Evolutionary conservation across 108 stramenopile species (phyloP).

Genomic region (Skeletonema marinoi): DNA sequence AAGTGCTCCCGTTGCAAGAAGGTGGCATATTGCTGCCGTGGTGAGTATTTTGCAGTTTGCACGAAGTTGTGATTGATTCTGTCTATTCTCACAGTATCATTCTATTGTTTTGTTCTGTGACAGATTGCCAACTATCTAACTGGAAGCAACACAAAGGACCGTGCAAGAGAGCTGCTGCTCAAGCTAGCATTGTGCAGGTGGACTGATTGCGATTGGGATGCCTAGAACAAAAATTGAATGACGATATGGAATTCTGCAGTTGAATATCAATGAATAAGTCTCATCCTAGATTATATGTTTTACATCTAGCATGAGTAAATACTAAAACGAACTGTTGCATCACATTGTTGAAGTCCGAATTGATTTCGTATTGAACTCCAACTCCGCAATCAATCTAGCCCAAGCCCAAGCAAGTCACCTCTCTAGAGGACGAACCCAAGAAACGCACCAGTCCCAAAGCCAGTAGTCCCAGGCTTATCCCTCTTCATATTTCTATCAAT

Average conservation of each 20-base stretch:
- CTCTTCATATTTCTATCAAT: constrained; percentile 17
- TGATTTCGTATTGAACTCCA: background rate
- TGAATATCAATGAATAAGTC: background rate
- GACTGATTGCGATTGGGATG: too few species aligned
- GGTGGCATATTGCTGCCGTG: background rate
- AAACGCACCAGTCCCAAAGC: constrained; percentile 36
- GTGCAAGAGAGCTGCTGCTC: background rate
- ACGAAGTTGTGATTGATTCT: background rate
- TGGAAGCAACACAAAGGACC: constrained; percentile 7
- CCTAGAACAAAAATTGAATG: too few species aligned
- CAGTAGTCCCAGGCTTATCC: constrained; percentile 35
- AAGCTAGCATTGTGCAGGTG: background rate
- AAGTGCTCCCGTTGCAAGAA: constrained; percentile 3
- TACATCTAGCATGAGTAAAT: background rate
- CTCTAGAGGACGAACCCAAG: constrained; percentile 18
- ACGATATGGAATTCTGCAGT: background rate
- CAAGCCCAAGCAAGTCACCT: background rate
- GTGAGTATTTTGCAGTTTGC: background rate
- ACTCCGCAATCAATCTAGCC: background rate
- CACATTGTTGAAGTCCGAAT: background rate
- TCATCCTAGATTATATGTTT: background rate
- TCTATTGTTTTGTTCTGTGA: background rate
- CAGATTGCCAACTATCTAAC: constrained; percentile 5
- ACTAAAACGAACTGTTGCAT: background rate
- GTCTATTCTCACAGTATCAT: background rate